Base-by-base conservation (phyloP, 352 stramenopile genomes). In the Aphanomyces astaci region DNA sequence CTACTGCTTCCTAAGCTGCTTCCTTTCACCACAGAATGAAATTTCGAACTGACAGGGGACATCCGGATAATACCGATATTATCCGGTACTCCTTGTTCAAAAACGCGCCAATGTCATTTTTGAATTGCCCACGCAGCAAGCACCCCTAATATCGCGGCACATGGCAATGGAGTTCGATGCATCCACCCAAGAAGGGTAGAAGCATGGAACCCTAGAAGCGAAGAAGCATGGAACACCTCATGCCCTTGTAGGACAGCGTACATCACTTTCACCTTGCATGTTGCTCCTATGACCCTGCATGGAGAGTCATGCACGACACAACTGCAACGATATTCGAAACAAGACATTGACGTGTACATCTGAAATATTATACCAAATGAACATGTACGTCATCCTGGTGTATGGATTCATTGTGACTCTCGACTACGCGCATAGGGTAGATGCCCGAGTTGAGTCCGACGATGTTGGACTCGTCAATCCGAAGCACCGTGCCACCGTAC, bases 381-480 rank as follows among this genome's bases (percentile, higher is more conserved):
- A 15, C 36, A 43, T 43, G 7, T 43, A 43, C 36, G 7, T 43
- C 36, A 43, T 43, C 36, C 5, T 56, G 49, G 49, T 56, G 7
- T 33, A 56, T 56, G 24, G 24, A 15, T 7, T 56, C 24, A 15
- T 56, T 4, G 13, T 24, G 33, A 19, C 52, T 39, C 2, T 45
- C 46, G 1, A 68, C 51, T 15, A 68, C 62, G 2, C 62, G 43
- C 62, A 68, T 59, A 45, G 62, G 39, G 25, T 68, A 52, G 24
- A 68, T 68, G 15, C 62, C 40, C 5, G 62, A 68, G 27, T 52
- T 68, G 46, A 68, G 51, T 9, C 62, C 62, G 62, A 68, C 40
- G 43, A 68, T 68, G n/a, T 68, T 68, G 48, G 62, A 68, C 32
- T 68, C 62, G 51, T 68, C 62, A 11, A 68, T 53, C 3, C 62